A percentile compares a stretch with the other conserved stretches of the same genome.
phyloP scores from a whole-genome alignment of 2,329 filamentous ascomycete genomes.

The Diplodia seriata region DNA sequence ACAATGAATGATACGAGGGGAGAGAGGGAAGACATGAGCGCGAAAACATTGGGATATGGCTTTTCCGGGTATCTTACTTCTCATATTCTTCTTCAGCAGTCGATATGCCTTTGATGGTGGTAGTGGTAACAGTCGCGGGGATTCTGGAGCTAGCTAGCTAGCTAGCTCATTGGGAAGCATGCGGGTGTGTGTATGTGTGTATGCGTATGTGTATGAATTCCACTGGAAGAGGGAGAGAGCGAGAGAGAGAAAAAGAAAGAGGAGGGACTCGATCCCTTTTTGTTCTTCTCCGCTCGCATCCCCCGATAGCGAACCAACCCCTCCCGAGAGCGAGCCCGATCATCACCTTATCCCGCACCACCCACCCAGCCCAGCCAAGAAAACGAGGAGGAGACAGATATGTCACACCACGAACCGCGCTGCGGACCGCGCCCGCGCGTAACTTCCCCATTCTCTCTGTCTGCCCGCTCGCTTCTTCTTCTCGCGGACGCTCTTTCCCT shows the following conservation, averaged over 20 bases:
- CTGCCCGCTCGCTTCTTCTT: too few species aligned
- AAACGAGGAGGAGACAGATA: background rate
- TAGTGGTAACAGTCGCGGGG: background rate
- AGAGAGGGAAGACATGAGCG: background rate
- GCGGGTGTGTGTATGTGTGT: background rate
- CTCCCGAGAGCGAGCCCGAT: background rate
- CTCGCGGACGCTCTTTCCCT: too few species aligned
- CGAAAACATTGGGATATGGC: background rate
- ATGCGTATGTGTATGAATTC: background rate
- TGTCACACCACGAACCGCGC: constrained; percentile 28
- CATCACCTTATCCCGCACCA: constrained; percentile 16
- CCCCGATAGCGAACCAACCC: background rate
- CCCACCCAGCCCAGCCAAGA: too few species aligned
- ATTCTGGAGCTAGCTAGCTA: background rate
- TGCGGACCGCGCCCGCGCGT: constrained; percentile 1
- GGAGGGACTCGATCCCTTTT: background rate
- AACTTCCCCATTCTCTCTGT: background rate
- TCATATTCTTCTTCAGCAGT: background rate
- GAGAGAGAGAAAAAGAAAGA: too few species aligned
- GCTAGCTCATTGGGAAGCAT: background rate
- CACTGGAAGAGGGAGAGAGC: background rate
- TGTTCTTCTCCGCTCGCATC: background rate
- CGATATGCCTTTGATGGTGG: background rate
- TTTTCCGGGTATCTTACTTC: background rate
- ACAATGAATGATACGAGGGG: background rate